A percentile compares a stretch with the other conserved stretches of the same genome.
Conservation (phyloP, 2,329 filamentous ascomycete genomes). For the Phaeosphaeria sp. region DNA sequence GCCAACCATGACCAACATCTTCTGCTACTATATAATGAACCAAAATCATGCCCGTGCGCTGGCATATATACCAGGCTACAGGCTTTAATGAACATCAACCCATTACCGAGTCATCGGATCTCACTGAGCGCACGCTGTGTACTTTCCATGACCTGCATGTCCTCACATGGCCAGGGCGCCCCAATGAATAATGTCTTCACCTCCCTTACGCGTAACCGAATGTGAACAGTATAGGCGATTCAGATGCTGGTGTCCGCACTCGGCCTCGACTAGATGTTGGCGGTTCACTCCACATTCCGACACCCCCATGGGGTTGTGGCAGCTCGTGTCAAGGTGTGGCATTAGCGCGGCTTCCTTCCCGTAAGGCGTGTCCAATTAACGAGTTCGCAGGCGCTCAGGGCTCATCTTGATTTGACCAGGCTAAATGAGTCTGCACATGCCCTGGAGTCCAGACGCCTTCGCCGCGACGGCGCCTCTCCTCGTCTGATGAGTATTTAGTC, state of each 20-base stretch:
- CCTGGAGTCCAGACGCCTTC: neutral
- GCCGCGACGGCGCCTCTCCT: neutral
- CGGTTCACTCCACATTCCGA: constrained; percentile 22
- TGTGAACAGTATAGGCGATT: neutral
- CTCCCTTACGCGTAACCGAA: neutral
- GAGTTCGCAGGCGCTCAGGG: neutral
- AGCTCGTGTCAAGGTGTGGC: constrained; percentile 6
- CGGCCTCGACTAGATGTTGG: constrained; percentile 4
- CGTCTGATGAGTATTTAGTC: constrained; percentile 4
- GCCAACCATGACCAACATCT: neutral
- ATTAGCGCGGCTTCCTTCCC: constrained; percentile 12
- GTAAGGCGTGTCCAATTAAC: constrained; percentile 4
- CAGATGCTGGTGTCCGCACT: constrained; percentile 10
- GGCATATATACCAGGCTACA: neutral
- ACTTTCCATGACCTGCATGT: neutral
- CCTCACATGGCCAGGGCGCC: neutral
- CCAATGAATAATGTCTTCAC: neutral
- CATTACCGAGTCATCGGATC: neutral
- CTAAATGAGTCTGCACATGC: neutral
- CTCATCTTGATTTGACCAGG: constrained; percentile 5
- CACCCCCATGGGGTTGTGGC: constrained; percentile 15
- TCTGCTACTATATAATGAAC: neutral
- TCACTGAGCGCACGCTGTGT: neutral
- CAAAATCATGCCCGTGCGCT: neutral
- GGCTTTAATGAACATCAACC: neutral